These are phyloP conservation scores for Tetrahymena borealis DNA, from an alignment of 73 alveolate species.

Conservation along the genomic window DNA sequence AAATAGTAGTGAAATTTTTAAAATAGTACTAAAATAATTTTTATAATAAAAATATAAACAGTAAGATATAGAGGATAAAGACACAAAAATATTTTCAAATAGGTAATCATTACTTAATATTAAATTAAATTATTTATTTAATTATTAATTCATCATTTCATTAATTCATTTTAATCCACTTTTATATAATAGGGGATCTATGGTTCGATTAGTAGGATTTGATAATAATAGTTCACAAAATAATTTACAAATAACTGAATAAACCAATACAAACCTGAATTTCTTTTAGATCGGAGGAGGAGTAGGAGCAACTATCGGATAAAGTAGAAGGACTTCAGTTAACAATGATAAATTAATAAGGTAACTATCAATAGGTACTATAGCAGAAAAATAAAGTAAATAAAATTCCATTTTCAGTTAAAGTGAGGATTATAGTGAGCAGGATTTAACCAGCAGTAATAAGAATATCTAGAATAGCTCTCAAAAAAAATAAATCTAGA, in stretches of 20 bases:
- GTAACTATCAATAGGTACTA: neutral
- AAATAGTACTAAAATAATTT: no score
- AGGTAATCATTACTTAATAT: neutral
- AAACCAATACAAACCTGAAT: no score
- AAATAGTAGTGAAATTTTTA: no score
- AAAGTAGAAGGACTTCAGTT: neutral
- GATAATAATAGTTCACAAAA: no score
- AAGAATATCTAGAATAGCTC: neutral
- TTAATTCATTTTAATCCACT: no score
- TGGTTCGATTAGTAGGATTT: no score
- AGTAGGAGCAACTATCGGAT: neutral
- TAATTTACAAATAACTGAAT: no score
- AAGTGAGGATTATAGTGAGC: neutral
- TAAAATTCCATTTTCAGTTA: neutral
- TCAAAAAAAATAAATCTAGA: neutral
- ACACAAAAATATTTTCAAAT: neutral
- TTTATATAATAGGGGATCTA: no score
- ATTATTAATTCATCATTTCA: neutral
- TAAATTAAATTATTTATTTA: neutral
- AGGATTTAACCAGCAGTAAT: neutral
- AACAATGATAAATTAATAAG: neutral
- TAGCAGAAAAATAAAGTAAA: neutral
- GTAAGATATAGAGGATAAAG: neutral
- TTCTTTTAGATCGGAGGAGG: no score
- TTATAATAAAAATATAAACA: neutral